Evolutionary conservation across 2,329 filamentous ascomycete species (phyloP), one percentile per base, ranked within the genome.

Genomic region (Cryphonectria nitschkei): DNA sequence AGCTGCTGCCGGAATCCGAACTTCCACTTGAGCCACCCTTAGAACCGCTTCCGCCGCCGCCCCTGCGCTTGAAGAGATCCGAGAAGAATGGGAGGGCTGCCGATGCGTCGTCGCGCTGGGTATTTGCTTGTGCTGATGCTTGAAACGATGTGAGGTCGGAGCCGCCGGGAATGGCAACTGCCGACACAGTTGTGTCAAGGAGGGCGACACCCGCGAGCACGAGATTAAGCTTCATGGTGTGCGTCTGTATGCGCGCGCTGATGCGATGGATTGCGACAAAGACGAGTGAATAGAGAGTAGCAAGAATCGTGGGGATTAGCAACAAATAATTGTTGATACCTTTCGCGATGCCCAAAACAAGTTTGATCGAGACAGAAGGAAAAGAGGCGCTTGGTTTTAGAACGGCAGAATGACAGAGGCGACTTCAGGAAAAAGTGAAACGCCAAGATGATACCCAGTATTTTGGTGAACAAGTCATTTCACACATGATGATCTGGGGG

Each of bases 1-100:
- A 70, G 60, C 58, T 39, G 62, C 66, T 56, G 32, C 67, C 22
- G 11, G 69, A 61, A 37, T 61, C 65, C 41, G 72, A 73, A 50
- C 74, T 75, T 34, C 68, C 71, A n/a, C 75, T 74, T 14, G 75
- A 76, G 54, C 76, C 71, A 26, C 85, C 84, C 70, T 83, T 80
- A 26, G 84, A 82, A 65, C 87, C 86, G 14, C 85, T 80, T 11
- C 86, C 87, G 8, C 88, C 88, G 64, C 89, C 88, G 50, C 88
- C 88, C 75, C 87, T 87, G 73, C 89, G 84, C 82, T 89, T 90
- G 81, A 83, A 89, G 32, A 90, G 79, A 43, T 88, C 83, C 37
- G 37, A 39, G 68, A 85, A 78, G 68, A 69, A 78, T 67, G 68
- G 65, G 72, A 70, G 32, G 52, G 73, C 32, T 7, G 63, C 26